phyloP scores from a whole-genome alignment of 306 rosid species.

The Gastrolobium bilobum region DNA sequence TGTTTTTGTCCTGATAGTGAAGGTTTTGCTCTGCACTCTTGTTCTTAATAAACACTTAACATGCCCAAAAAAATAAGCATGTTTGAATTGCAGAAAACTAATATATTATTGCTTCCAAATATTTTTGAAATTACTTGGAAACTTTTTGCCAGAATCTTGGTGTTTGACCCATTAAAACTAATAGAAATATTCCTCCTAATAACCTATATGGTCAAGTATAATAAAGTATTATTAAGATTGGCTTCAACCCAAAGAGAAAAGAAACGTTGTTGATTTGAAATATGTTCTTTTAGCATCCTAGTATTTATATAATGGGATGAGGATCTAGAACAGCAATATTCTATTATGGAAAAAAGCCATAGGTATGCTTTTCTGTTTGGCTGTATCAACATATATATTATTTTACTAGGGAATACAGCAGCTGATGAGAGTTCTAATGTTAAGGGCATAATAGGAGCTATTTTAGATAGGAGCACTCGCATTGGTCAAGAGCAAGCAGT shows the following conservation, averaged over 20 bases:
- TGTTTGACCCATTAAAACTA: constrained; percentile 14
- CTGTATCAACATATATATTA: background rate
- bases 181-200: background rate
- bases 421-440: constrained; percentile 16
- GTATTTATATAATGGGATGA: background rate
- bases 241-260: background rate
- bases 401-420: background rate
- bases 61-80: too few species aligned
- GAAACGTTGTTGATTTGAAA: background rate
- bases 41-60: too few species aligned
- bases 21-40: too few species aligned
- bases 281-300: background rate
- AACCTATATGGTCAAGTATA: background rate
- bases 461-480: constrained; percentile 55
- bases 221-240: background rate
- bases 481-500: constrained; percentile 59
- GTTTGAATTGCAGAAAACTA: background rate
- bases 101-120: background rate
- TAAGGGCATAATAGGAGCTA: constrained; percentile 52
- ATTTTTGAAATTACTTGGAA: background rate
- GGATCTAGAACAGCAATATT: background rate
- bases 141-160: background rate
- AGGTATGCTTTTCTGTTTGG: background rate
- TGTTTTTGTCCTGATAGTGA: too few species aligned
- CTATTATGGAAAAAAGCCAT: background rate